These are phyloP conservation scores for Ophiobolus disseminans DNA, from an alignment of 2,329 filamentous ascomycete genomes.

Conservation along the genomic window DNA sequence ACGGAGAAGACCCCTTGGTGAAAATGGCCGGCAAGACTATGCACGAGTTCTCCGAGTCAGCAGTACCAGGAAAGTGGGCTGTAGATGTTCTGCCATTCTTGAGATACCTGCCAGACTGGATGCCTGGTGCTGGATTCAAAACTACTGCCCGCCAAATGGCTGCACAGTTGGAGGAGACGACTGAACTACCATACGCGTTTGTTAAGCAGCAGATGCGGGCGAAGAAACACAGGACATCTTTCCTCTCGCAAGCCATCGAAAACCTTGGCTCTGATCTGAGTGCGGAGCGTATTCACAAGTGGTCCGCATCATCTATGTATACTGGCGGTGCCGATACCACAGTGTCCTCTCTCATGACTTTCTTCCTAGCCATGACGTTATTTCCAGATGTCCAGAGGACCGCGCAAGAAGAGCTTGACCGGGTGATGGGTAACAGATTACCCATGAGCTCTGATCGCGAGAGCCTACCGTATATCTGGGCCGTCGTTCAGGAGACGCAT, in stretches of 20 bases:
- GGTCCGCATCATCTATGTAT: conserved; percentile 54
- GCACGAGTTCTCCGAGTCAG: conserved; percentile 50
- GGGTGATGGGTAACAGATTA: conserved; percentile 56
- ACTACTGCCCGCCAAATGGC: conserved; percentile 49
- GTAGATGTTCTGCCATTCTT: conserved; percentile 58
- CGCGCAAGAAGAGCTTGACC: conserved; percentile 57
- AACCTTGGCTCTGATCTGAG: conserved; percentile 36
- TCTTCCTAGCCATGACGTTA: conserved; percentile 61
- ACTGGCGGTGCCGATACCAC: conserved; percentile 56
- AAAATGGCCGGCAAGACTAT: conserved; percentile 53
- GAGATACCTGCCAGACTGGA: conserved; percentile 54
- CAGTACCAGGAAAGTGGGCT: conserved; percentile 53
- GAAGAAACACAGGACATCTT: conserved; percentile 45
- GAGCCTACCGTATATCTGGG: conserved; percentile 48
- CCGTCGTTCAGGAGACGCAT: conserved; percentile 54
- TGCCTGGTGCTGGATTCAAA: conserved; percentile 57
- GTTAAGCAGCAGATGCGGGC: conserved; percentile 51
- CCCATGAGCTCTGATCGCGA: conserved; percentile 57
- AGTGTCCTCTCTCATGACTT: conserved; percentile 51
- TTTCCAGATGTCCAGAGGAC: conserved; percentile 58
- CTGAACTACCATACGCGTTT: conserved; percentile 53
- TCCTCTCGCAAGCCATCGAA: conserved; percentile 51
- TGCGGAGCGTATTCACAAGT: conserved; percentile 50
- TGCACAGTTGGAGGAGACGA: conserved; percentile 36
- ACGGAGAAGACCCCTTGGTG: conserved; percentile 54